Evolutionary conservation across 768 basidiomycete genomes (phyloP).

Genomic region (Suillus americanus): DNA sequence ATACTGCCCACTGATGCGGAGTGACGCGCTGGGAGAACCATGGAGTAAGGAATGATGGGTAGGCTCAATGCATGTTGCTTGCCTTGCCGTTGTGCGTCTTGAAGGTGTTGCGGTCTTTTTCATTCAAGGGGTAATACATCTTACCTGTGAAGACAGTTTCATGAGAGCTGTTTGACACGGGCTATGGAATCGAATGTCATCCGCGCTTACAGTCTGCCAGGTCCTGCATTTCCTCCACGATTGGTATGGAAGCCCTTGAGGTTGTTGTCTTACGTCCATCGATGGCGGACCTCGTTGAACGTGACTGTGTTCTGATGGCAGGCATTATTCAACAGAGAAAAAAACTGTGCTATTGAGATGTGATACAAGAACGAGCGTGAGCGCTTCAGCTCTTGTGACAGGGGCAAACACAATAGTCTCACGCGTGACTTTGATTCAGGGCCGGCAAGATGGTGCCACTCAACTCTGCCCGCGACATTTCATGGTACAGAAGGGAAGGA

Average conservation of each 20-base stretch:
- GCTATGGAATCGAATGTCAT: not conserved
- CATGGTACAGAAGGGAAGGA: too few relatives aligned
- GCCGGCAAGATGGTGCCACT: not conserved
- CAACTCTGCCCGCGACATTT: not conserved
- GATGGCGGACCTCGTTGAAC: not conserved
- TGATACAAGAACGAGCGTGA: not conserved
- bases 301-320: not conserved
- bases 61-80: constrained; percentile 1
- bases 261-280: not conserved
- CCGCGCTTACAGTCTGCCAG: constrained; percentile 3
- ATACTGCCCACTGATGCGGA: constrained; percentile 58
- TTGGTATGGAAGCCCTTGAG: not conserved
- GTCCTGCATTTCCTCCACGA: constrained; percentile 4
- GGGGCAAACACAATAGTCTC: not conserved
- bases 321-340: constrained; percentile 1
- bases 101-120: constrained; percentile 19
- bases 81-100: constrained; percentile 31
- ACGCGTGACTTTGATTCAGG: not conserved
- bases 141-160: constrained; percentile 5
- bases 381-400: not conserved
- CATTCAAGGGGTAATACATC: constrained; percentile 15
- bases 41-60: constrained; percentile 7
- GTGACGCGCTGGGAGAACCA: constrained; percentile 44
- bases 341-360: not conserved
- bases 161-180: not conserved